Evolutionary conservation across 2,329 filamentous ascomycete species (phyloP).

Genomic region (Colletotrichum orchidophilum): DNA sequence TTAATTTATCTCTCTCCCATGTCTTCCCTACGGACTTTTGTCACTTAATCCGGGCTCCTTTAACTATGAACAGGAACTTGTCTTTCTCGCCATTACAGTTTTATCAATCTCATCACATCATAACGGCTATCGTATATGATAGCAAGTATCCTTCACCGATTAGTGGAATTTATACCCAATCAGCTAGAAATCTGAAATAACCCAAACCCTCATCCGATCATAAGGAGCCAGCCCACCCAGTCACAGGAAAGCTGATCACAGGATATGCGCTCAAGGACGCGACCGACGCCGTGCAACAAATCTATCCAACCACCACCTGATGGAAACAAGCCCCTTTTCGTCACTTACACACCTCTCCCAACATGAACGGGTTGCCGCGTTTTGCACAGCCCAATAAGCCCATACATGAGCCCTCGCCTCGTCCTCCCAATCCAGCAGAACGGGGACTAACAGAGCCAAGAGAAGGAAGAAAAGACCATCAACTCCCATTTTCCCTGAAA

Average conservation of each 20-base stretch:
- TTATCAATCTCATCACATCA: background rate
- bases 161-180: background rate
- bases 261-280: background rate
- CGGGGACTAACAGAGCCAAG: background rate
- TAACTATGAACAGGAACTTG: background rate
- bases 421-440: background rate
- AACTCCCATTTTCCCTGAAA: background rate
- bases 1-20: background rate
- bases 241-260: background rate
- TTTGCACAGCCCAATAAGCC: background rate
- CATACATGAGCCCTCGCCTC: too few relatives aligned
- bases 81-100: background rate
- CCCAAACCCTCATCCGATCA: background rate
- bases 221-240: background rate
- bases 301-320: background rate
- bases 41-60: background rate
- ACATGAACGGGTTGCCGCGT: background rate
- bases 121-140: background rate
- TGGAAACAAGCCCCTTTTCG: background rate
- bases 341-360: background rate
- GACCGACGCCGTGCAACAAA: background rate
- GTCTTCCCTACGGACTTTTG: background rate
- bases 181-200: background rate
- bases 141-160: background rate
- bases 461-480: too few relatives aligned